phyloP scores from a whole-genome alignment of 2,329 filamentous ascomycete species.

The Aureobasidium pullulans region DNA sequence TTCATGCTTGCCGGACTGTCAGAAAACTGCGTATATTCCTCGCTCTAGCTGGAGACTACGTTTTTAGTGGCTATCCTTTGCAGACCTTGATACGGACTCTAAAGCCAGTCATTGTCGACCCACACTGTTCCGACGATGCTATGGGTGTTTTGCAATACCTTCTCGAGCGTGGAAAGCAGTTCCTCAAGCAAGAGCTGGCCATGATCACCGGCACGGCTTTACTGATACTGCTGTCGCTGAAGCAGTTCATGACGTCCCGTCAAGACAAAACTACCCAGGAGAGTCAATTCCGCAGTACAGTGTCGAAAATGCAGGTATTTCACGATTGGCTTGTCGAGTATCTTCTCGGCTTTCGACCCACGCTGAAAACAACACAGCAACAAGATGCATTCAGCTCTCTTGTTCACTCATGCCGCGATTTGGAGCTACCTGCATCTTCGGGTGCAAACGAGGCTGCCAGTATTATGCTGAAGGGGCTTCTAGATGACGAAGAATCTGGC shows the following conservation, averaged over 20 bases:
- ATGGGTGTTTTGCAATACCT: conserved; percentile 83
- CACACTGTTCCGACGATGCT: conserved; percentile 84
- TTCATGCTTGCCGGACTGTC: conserved; percentile 80
- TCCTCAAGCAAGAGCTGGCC: conserved; percentile 59
- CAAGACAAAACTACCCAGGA: conserved; percentile 79
- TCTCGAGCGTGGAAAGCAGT: conserved; percentile 56
- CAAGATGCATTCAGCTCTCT: conserved; percentile 55
- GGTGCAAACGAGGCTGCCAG: conserved; percentile 67
- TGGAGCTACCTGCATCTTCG: conserved; percentile 62
- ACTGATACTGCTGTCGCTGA: conserved; percentile 70
- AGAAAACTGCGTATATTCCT: conserved; percentile 79
- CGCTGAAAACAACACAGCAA: conserved; percentile 19
- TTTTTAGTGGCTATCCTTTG: conserved; percentile 70
- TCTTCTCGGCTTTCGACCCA: conserved; percentile 48
- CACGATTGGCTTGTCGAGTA: conserved; percentile 70
- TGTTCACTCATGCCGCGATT: conserved; percentile 58
- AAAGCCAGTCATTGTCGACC: conserved; percentile 69
- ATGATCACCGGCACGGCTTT: conserved; percentile 77
- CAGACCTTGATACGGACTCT: conserved; percentile 85
- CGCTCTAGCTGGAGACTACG: conserved; percentile 64
- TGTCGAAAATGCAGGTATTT: conserved; percentile 68
- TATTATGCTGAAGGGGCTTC: conserved; percentile 67
- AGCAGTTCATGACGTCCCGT: conserved; percentile 64
- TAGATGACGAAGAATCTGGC: conserved; percentile 61
- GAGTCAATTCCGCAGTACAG: conserved; percentile 69